phyloP scores from a whole-genome alignment of 2,329 filamentous ascomycete species.

The Sarocladium oryzae region DNA sequence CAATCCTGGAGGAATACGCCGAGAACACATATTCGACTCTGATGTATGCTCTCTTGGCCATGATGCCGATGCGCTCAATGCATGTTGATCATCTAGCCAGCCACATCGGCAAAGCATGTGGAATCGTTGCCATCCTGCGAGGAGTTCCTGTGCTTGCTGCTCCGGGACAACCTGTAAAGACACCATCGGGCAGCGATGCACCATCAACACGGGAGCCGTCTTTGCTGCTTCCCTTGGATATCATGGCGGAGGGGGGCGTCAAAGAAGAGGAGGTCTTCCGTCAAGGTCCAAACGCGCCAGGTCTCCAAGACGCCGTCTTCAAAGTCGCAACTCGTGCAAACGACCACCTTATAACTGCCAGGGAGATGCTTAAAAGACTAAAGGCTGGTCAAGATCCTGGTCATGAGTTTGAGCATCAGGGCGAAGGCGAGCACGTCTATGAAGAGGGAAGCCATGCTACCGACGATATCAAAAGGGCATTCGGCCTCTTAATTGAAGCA shows the following conservation, averaged over 20 bases:
- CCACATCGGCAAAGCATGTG: conserved; percentile 89
- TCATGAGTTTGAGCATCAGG: conserved; percentile 83
- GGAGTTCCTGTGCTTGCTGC: conserved; percentile 86
- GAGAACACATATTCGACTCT: conserved; percentile 94
- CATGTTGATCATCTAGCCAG: conserved; percentile 89
- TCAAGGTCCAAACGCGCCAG: conserved; percentile 68
- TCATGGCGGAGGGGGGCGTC: conserved; percentile 77
- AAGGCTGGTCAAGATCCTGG: conserved; percentile 66
- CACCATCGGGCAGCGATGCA: conserved; percentile 31
- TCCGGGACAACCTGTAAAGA: conserved; percentile 43
- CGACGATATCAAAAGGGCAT: conserved; percentile 36
- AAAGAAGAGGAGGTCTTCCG: conserved; percentile 87
- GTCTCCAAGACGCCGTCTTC: conserved; percentile 85
- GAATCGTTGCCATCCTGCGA: conserved; percentile 79
- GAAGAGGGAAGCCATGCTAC: conserved; percentile 12
- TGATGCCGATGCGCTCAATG: conserved; percentile 72
- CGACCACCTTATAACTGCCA: conserved; percentile 88
- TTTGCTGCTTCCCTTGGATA: conserved; percentile 76
- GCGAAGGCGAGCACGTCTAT: conserved; percentile 62
- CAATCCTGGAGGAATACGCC: conserved; percentile 76
- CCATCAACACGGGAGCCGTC: conserved; percentile 36
- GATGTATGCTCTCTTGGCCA: conserved; percentile 78
- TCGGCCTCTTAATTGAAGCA: conserved; percentile 75
- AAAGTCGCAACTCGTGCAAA: conserved; percentile 87
- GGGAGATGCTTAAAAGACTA: conserved; percentile 83